Conservation (phyloP, 306 rosid species). For the Medicago arabica region DNA sequence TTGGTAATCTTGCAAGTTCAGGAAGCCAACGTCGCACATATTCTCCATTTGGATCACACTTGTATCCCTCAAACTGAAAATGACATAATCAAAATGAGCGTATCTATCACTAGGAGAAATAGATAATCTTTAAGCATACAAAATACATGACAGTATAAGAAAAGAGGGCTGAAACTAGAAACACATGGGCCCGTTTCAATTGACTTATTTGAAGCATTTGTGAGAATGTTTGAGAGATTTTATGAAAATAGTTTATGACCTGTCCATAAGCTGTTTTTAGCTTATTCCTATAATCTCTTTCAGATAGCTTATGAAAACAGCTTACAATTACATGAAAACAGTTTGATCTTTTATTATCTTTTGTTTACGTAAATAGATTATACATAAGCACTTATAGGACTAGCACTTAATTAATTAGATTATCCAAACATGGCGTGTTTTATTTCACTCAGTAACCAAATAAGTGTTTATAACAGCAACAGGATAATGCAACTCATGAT, state of each 20-base stretch:
- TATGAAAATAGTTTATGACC: not conserved
- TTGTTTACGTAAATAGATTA: not conserved
- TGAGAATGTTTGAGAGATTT: not conserved
- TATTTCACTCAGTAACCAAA: conserved; percentile 14
- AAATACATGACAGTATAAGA: conserved; percentile 22
- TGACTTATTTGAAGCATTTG: not conserved
- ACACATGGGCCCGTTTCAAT: not conserved
- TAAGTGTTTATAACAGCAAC: not conserved
- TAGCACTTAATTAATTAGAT: not conserved
- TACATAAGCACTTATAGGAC: not conserved
- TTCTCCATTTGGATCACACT: conserved; percentile 85
- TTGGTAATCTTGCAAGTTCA: conserved; percentile 85
- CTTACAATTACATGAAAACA: not conserved
- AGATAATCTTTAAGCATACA: conserved; percentile 39
- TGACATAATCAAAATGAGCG: conserved; percentile 39
- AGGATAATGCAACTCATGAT: not conserved
- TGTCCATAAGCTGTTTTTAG: not conserved
- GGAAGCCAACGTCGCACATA: conserved; percentile 97
- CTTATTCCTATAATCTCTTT: not conserved
- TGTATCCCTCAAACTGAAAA: conserved; percentile 85
- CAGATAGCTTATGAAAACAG: not conserved
- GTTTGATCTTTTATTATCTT: not conserved
- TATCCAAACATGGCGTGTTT: not conserved
- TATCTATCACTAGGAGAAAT: conserved; percentile 21
- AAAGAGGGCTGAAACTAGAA: conserved; percentile 9